Conservation (phyloP, 2,329 filamentous ascomycete genomes). For the Xylariaceae sp. region DNA sequence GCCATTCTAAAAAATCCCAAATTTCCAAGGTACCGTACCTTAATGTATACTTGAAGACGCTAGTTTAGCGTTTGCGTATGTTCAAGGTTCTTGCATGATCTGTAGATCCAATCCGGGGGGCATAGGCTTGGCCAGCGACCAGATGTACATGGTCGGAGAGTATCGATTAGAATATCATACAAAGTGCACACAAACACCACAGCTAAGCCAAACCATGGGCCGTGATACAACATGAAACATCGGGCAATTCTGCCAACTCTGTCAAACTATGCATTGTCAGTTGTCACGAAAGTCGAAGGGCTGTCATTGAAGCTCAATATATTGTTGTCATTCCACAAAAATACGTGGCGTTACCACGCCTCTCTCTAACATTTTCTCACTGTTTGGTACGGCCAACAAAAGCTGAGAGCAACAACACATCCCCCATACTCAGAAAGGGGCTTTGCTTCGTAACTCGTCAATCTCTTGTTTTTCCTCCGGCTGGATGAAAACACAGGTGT, state of each 20-base stretch:
- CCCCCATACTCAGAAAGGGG: not conserved
- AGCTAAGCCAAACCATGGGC: not conserved
- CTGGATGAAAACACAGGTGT: not conserved
- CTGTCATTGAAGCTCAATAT: not conserved
- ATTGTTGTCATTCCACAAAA: not conserved
- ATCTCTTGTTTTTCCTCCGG: not conserved
- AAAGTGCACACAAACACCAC: too few relatives aligned
- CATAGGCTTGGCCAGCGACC: conserved; percentile 1
- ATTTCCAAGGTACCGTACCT: too few relatives aligned
- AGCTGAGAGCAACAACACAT: not conserved
- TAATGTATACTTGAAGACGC: not conserved
- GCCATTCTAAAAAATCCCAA: too few relatives aligned
- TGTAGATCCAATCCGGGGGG: conserved; percentile 1
- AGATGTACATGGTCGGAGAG: not conserved
- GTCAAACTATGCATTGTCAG: not conserved
- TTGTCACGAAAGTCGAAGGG: not conserved
- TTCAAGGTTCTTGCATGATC: conserved; percentile 1
- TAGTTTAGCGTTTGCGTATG: not conserved
- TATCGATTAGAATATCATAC: too few relatives aligned
- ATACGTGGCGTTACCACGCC: not conserved
- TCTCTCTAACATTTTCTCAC: too few relatives aligned
- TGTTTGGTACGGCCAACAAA: not conserved
- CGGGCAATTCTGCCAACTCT: not conserved
- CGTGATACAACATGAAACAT: not conserved
- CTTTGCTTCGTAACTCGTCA: not conserved